A percentile compares a stretch with the other conserved stretches of the same genome.
Evolutionary conservation across 1,139 yeast genomes (phyloP).

Genomic region (Sugiyamaella japonica): DNA sequence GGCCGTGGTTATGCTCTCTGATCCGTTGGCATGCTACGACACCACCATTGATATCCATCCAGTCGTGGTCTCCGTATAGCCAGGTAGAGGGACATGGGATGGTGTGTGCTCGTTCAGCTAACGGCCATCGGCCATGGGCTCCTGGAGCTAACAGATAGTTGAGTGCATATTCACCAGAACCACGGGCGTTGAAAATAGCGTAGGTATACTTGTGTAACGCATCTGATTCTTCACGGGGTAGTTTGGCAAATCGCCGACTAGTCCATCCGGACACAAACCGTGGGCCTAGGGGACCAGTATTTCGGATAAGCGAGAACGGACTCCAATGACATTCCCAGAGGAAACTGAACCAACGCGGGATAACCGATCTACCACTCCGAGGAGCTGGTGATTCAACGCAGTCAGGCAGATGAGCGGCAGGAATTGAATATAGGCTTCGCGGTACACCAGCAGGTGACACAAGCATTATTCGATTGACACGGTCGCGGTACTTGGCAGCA

Average conservation of each 20-base stretch:
- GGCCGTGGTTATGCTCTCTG: constrained; percentile 31
- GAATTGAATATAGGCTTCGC: constrained; percentile 37
- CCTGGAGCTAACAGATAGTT: constrained; percentile 69
- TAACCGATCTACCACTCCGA: constrained; percentile 11
- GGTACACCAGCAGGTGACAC: constrained; percentile 87
- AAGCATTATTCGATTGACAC: constrained; percentile 64
- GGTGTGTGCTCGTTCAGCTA: constrained; percentile 58
- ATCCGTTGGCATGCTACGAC: constrained; percentile 48
- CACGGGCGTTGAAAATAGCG: constrained; percentile 58
- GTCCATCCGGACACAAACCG: constrained; percentile 46
- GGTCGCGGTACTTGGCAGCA: constrained; percentile 68
- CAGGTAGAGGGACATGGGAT: constrained; percentile 47
- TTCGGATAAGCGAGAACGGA: constrained; percentile 44
- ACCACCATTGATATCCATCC: constrained; percentile 84
- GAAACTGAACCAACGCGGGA: constrained; percentile 38
- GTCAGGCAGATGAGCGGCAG: constrained; percentile 26
- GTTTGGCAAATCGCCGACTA: constrained; percentile 41
- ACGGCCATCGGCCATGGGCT: constrained; percentile 74
- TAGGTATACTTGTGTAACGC: constrained; percentile 58
- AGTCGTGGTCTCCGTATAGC: constrained; percentile 80
- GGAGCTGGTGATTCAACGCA: constrained; percentile 18
- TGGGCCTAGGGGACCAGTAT: constrained; percentile 45
- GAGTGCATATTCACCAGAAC: constrained; percentile 65
- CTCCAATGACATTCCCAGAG: constrained; percentile 45
- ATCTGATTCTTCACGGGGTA: constrained; percentile 33